phyloP scores from a whole-genome alignment of 139 green algal genomes.

The Coelastrella sp. region DNA sequence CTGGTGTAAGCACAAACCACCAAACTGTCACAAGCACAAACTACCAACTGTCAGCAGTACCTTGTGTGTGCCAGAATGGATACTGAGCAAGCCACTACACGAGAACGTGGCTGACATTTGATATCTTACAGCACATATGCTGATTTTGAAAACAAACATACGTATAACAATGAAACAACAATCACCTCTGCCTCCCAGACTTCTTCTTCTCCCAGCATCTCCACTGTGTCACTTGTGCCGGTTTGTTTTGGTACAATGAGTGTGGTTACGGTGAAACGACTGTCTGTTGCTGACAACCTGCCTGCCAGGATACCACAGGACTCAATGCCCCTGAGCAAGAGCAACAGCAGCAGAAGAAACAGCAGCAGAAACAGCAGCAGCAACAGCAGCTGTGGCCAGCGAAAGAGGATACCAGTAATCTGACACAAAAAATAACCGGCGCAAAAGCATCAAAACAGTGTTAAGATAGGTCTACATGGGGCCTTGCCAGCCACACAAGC shows the following conservation, averaged over 20 bases:
- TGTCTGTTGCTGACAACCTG: conserved; percentile 71
- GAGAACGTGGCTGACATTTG: too few species aligned
- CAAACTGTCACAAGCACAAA: neutral
- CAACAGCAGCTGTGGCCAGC: too few species aligned
- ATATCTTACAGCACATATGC: too few species aligned
- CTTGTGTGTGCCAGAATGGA: too few species aligned
- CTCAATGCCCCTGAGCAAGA: conserved; percentile 78
- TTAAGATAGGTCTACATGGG: neutral
- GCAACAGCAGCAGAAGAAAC: neutral
- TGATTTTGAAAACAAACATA: too few species aligned
- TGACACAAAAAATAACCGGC: neutral
- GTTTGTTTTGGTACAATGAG: conserved; percentile 96
- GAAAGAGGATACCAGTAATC: neutral
- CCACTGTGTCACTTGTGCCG: conserved; percentile 84
- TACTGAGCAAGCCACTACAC: neutral
- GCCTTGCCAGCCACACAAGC: too few species aligned
- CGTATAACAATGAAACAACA: neutral
- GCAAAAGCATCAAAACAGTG: neutral
- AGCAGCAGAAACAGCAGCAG: neutral
- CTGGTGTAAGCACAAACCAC: neutral
- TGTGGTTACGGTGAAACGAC: conserved; percentile 85
- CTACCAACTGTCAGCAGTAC: too few species aligned
- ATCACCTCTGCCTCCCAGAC: conserved; percentile 78
- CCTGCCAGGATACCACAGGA: conserved; percentile 91
- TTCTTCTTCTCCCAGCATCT: conserved; percentile 92